These are phyloP conservation scores for Vararia minispora DNA, from an alignment of 768 basidiomycete genomes.

Conservation along the genomic window DNA sequence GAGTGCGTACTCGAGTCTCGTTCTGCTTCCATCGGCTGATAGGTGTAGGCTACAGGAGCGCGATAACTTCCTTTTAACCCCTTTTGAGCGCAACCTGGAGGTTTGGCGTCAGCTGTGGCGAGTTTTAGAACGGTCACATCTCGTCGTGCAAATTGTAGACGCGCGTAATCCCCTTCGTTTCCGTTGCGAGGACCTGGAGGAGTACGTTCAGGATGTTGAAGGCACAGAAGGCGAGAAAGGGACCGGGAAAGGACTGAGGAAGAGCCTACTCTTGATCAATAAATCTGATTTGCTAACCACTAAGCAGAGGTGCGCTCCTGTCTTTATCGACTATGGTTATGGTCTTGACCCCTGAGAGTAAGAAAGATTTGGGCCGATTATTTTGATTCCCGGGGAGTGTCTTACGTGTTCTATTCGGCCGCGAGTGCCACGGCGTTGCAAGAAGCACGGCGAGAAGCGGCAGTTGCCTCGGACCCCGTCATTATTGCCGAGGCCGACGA, in stretches of 20 bases:
- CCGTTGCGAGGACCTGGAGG: constrained; percentile 84
- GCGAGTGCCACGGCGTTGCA: constrained; percentile 80
- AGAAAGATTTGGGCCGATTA: constrained; percentile 89
- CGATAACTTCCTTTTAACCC: constrained; percentile 82
- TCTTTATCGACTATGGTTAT: background rate
- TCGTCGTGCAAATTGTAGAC: constrained; percentile 93
- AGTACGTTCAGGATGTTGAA: constrained; percentile 77
- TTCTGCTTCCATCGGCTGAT: background rate
- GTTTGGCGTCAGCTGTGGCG: constrained; percentile 99
- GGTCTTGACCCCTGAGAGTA: background rate
- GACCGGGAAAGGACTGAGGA: constrained; percentile 61
- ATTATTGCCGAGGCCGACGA: constrained; percentile 12
- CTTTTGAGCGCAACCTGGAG: constrained; percentile 95
- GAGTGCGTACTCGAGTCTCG: constrained; percentile 43
- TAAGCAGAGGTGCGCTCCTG: constrained; percentile 59
- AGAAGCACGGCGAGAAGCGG: constrained; percentile 48
- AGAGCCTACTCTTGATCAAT: constrained; percentile 80
- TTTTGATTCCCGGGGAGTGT: constrained; percentile 64
- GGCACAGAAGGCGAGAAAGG: constrained; percentile 73
- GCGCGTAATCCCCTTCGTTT: constrained; percentile 90
- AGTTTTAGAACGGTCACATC: constrained; percentile 88
- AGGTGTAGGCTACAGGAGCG: constrained; percentile 67
- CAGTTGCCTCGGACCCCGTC: constrained; percentile 8
- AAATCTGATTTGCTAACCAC: constrained; percentile 88
- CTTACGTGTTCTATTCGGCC: constrained; percentile 91